Percentiles rank a stretch among this genome's conserved stretches.
These are phyloP conservation scores for Zasmidium citrigriseum DNA, from an alignment of 2,329 filamentous ascomycete genomes.

Conservation along the genomic window DNA sequence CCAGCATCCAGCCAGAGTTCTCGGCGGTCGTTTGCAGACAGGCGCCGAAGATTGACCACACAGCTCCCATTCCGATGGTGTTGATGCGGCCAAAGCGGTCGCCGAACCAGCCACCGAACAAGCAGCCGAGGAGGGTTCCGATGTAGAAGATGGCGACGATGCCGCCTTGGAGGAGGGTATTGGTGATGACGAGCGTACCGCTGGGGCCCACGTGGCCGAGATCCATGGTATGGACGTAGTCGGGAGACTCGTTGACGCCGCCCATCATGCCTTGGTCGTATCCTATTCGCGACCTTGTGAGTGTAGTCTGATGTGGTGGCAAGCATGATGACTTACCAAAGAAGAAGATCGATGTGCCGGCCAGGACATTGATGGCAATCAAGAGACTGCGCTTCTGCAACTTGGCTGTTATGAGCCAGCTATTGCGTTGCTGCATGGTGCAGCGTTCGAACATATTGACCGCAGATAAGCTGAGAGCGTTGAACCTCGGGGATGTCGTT, in stretches of 20 bases:
- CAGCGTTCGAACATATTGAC: no score
- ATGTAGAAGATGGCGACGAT: conserved; percentile 60
- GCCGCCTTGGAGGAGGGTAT: conserved; percentile 52
- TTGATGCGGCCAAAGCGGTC: conserved; percentile 64
- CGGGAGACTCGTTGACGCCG: conserved; percentile 46
- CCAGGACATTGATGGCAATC: no score
- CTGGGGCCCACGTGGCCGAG: conserved; percentile 34
- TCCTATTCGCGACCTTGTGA: conserved; percentile 37
- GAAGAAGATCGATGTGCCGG: no score
- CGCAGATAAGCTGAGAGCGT: no score
- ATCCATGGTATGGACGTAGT: conserved; percentile 44
- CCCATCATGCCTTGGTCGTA: conserved; percentile 58
- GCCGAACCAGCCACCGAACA: conserved; percentile 65
- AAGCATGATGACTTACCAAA: no score
- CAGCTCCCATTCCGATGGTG: conserved; percentile 61
- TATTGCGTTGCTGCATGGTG: no score
- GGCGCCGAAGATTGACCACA: conserved; percentile 53
- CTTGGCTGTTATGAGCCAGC: no score
- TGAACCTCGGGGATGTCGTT: no score
- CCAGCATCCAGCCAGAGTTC: conserved; percentile 66
- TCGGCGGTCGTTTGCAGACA: conserved; percentile 65
- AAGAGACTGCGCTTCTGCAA: no score
- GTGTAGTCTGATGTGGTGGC: no score
- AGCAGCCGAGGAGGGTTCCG: conserved; percentile 63
- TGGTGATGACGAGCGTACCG: conserved; percentile 37